phyloP scores from a whole-genome alignment of 1,284 basidiomycete species.

The Lentinula novae-zelandiae region DNA sequence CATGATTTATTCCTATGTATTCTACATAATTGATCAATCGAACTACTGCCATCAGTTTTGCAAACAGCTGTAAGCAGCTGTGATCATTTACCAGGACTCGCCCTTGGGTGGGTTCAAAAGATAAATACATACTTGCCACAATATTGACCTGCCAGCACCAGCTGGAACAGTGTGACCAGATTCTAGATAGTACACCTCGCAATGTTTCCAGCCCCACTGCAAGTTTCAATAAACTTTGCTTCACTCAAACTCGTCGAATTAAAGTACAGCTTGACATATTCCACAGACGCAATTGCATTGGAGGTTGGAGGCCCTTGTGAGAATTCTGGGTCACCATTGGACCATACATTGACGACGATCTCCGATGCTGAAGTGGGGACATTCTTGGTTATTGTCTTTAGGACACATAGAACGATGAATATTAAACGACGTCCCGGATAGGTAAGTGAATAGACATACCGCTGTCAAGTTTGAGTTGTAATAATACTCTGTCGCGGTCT shows the following conservation, averaged over 20 bases:
- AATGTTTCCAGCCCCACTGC: slow-evolving; percentile 13
- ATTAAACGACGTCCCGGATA: neutral
- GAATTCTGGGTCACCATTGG: slow-evolving; percentile 17
- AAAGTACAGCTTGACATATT: slow-evolving; percentile 18
- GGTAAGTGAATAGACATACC: neutral
- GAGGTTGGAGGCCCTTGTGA: slow-evolving; percentile 17
- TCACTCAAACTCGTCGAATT: slow-evolving; percentile 17
- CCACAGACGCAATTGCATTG: slow-evolving; percentile 16
- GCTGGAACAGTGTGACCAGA: neutral
- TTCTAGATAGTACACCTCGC: slow-evolving; percentile 16
- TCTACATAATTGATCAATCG: no score
- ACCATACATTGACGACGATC: slow-evolving; percentile 18
- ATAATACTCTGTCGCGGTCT: slow-evolving; percentile 13
- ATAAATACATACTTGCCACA: no score
- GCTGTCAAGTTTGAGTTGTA: slow-evolving; percentile 12
- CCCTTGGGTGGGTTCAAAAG: no score
- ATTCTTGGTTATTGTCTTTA: slow-evolving; percentile 14
- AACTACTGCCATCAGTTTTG: no score
- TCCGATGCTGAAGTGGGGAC: slow-evolving; percentile 15
- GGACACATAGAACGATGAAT: slow-evolving; percentile 2
- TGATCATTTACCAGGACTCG: no score
- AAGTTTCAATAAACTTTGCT: slow-evolving; percentile 13
- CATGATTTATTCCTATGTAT: no score
- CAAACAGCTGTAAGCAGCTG: no score
- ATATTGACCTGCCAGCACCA: no score